Conservation (phyloP, 2,329 filamentous ascomycete species). For the Pyrenophora tritici-repentis region DNA sequence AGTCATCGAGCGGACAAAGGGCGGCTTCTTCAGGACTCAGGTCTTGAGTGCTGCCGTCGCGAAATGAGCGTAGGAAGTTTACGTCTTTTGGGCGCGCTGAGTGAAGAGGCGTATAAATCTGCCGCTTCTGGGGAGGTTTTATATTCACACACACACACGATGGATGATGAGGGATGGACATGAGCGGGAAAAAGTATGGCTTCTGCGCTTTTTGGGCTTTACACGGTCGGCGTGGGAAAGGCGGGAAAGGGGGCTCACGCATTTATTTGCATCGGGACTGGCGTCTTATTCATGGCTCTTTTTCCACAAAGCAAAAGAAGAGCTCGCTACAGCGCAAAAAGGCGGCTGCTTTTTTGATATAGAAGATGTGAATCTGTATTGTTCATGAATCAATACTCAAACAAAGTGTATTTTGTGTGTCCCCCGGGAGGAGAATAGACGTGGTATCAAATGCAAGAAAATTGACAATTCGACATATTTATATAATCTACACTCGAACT, state of each 20-base stretch:
- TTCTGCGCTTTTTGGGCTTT: conserved; percentile 5
- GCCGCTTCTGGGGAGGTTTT: conserved; percentile 18
- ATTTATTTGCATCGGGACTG: conserved; percentile 5
- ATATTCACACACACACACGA: background rate
- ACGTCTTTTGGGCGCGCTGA: background rate
- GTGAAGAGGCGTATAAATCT: background rate
- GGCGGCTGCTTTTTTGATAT: no score
- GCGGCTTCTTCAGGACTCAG: conserved; percentile 97
- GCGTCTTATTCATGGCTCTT: conserved; percentile 1
- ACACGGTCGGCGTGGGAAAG: conserved; percentile 4
- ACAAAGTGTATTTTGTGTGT: background rate
- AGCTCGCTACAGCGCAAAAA: background rate
- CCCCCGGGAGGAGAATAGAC: no score
- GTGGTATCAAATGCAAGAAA: background rate
- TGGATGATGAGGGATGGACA: background rate
- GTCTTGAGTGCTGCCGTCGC: conserved; percentile 71
- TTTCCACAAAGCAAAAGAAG: no score
- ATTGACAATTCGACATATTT: background rate
- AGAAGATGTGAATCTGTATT: background rate
- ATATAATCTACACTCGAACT: background rate
- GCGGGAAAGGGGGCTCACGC: background rate
- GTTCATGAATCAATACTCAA: conserved; percentile 1
- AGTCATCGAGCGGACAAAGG: conserved; percentile 98
- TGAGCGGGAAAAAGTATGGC: conserved; percentile 5
- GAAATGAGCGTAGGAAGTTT: conserved; percentile 42